Base-by-base conservation (phyloP, 192 early-diverging fungal species). In the Rhizoclosmatium sp. region DNA sequence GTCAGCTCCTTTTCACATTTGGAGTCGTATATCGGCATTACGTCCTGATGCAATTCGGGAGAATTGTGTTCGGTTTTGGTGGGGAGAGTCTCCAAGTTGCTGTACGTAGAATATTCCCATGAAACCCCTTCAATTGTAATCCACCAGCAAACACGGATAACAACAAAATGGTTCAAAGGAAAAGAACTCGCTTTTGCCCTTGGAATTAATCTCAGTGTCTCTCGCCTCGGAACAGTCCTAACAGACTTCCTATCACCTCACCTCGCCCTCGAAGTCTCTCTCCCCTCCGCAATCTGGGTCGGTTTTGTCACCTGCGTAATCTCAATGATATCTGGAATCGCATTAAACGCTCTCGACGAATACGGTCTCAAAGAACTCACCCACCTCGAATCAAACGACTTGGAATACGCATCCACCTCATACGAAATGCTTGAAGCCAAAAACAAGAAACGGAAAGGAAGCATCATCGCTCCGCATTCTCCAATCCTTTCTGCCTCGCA, bases 141-240 rank as follows among this genome's bases (percentile, higher is more conserved):
- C 3, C 21, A 16, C 10, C 72, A 82, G 81, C 82, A 83, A 82
- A 83, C 81, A 39, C 66, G 78, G 21, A 84, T 92, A 23, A 92
- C 89, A 9, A 83, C 86, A 7, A 85, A 86, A 65, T 89, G 84
- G 79, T 92, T 91, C 69, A 81, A 82, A 16, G 84, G 83, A 4
- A 83, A 84, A 61, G 89, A 92, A 40, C 78, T 92, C 2, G 87
- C 91, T 14, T 75, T 92, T 54, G 89, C 89, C 7, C 49, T 92
- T 21, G 89, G 81, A 47, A 14, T 83, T 40, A 85, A 87, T 58
- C 45, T 85, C 2, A 80, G 66, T 59, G 73, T 85, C 54, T 81
- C 82, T 9, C 80, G 85, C 2, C 70, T 91, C 39, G 91, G 91
- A 3, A 81, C 78, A 31, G 91, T 91, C 3, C 49, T 89, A 47